Base-by-base conservation (phyloP, 2,329 filamentous ascomycete genomes). In the Fusarium chaquense region DNA sequence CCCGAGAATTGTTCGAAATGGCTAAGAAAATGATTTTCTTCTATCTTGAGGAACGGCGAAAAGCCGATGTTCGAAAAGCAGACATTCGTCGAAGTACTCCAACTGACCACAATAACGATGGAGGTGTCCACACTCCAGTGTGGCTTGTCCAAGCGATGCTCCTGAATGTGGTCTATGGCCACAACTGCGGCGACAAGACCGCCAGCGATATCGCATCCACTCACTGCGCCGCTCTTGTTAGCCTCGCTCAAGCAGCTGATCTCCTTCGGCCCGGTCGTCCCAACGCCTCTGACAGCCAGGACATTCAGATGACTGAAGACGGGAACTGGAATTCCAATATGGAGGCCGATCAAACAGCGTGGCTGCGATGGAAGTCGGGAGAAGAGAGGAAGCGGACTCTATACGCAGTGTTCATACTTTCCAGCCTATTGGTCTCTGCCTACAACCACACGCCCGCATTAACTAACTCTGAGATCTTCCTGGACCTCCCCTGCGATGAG, bases 131-230 rank as follows among this genome's bases (percentile, higher is more conserved):
- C 71, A 95, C 94, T 3, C 95, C 95, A 1, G 85, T 98, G 41
- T 98, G 95, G 94, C 86, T 99, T 28, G 94, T 98, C 18, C 96
- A 98, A 80, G 93, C 95, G 1, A 98, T 98, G 95, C 84, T 98
- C 11, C 85, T 99, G 52, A 98, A 97, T 77, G 93, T 98, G 38
- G 92, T 98, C 18, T 98, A 97, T 77, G 95, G 95, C 16, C 93
- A 98, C 79, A 97, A 97, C 72, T 97, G 94, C 77, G 93, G 93
- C 38, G 95, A 98, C 78, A 95, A 97, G 81, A 91, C 90, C 56
- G 92, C 93, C 24, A 93, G 93, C 64, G 94, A 98, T 77, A 97
- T 97, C 75, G 95, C 95, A 2, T 94, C 91, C 68, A 97, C 93
- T 2, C 95, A 98, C 77, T 97, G 93, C 77, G 93, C 94, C 10